Percentiles rank a stretch among this genome's conserved stretches.
Conservation (phyloP, 352 stramenopile species). For the Phytophthora brassicae region DNA sequence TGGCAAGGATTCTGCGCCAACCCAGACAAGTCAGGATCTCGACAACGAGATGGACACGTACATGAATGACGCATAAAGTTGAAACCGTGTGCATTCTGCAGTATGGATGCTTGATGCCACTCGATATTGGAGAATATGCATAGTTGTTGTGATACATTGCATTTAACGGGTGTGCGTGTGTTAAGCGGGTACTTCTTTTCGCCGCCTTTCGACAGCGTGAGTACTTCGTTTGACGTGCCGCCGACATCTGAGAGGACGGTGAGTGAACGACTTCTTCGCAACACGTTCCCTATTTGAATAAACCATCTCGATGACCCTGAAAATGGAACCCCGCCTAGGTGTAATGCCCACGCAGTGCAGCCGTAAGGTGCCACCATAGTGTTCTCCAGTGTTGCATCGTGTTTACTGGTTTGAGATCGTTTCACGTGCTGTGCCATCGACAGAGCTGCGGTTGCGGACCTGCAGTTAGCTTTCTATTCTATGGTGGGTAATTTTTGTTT, state of each 20-base stretch:
- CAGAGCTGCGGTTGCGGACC: too few species aligned
- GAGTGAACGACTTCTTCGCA: constrained; percentile 17
- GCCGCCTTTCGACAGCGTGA: constrained; percentile 15
- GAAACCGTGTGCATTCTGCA: constrained; percentile 14
- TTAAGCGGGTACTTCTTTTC: constrained; percentile 17
- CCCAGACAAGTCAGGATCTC: constrained; percentile 62
- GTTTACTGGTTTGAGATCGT: constrained; percentile 5
- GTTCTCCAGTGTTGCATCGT: neutral
- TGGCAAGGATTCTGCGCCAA: constrained; percentile 33
- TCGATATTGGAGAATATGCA: constrained; percentile 19
- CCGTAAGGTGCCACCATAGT: neutral
- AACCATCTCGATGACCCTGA: constrained; percentile 34
- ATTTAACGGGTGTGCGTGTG: constrained; percentile 32
- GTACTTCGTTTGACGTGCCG: constrained; percentile 6
- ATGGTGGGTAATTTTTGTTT: too few species aligned
- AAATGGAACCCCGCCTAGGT: constrained; percentile 13
- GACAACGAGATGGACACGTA: constrained; percentile 90
- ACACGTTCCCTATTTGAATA: constrained; percentile 32
- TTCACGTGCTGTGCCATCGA: neutral
- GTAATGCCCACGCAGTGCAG: neutral
- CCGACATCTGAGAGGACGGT: constrained; percentile 4
- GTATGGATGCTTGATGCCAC: constrained; percentile 16
- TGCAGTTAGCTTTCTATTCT: neutral
- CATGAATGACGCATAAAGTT: constrained; percentile 78
- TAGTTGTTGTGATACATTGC: constrained; percentile 35